These are phyloP conservation scores for Bretziella fagacearum DNA, from an alignment of 2,329 filamentous ascomycete genomes.

Conservation along the genomic window DNA sequence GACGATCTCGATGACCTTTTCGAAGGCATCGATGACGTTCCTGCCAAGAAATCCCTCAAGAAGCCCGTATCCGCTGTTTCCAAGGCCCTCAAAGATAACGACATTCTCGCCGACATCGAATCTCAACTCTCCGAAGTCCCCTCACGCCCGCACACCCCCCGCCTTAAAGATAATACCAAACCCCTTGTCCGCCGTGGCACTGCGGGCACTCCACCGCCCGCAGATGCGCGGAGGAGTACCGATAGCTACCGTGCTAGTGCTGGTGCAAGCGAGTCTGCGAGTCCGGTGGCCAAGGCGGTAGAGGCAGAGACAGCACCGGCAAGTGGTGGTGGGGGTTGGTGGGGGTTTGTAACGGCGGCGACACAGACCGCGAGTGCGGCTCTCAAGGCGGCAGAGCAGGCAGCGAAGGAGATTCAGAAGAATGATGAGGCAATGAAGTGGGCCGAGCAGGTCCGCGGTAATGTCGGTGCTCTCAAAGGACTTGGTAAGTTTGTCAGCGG, in stretches of 20 bases:
- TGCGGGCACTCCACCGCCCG: slow-evolving; percentile 17
- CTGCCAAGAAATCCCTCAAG: slow-evolving; percentile 28
- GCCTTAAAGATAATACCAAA: slow-evolving; percentile 42
- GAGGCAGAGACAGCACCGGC: slow-evolving; percentile 31
- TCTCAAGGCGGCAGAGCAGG: slow-evolving; percentile 80
- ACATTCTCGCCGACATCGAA: slow-evolving; percentile 77
- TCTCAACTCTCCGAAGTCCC: slow-evolving; percentile 50
- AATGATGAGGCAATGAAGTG: slow-evolving; percentile 94
- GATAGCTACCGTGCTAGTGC: slow-evolving; percentile 30
- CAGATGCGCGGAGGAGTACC: slow-evolving; percentile 48
- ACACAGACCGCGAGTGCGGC: slow-evolving; percentile 48
- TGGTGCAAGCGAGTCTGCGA: slow-evolving; percentile 55
- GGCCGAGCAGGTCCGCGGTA: slow-evolving; percentile 84
- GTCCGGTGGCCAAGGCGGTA: slow-evolving; percentile 18
- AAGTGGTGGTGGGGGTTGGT: slow-evolving; percentile 56
- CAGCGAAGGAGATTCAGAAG: slow-evolving; percentile 86
- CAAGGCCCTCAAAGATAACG: slow-evolving; percentile 40
- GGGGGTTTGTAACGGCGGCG: slow-evolving; percentile 47
- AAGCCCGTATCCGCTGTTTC: slow-evolving; percentile 33
- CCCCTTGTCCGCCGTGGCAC: slow-evolving; percentile 47
- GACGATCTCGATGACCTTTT: slow-evolving; percentile 51
- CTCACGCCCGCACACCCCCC: slow-evolving; percentile 69
- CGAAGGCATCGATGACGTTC: slow-evolving; percentile 39
- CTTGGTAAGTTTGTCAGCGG: slow-evolving; percentile 39
- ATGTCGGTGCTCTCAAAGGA: slow-evolving; percentile 60